phyloP scores from a whole-genome alignment of 148 eudicot genomes.

The Chenopodium formosanum region DNA sequence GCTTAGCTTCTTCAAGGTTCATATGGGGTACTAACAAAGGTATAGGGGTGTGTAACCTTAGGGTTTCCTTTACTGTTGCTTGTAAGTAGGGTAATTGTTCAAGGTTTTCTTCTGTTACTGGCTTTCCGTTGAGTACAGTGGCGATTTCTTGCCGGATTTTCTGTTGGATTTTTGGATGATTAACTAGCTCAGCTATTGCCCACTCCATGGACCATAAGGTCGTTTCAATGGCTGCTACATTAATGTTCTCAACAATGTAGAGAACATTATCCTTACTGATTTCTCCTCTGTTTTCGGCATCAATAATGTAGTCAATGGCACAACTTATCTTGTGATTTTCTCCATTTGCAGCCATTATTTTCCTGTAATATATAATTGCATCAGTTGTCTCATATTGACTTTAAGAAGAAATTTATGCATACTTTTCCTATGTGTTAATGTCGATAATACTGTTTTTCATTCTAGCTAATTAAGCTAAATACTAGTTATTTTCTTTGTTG shows the following conservation, averaged over 20 bases:
- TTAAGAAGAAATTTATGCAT: background rate
- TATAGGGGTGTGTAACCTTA: constrained; percentile 56
- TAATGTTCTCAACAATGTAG: constrained; percentile 80
- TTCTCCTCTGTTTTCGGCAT: constrained; percentile 64
- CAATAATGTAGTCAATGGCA: constrained; percentile 75
- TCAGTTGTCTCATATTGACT: background rate
- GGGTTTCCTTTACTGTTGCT: constrained; percentile 60
- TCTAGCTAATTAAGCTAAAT: background rate
- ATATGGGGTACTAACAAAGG: constrained; percentile 71
- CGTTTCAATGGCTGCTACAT: constrained; percentile 78
- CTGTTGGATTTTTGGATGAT: constrained; percentile 57
- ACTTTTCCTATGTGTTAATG: background rate
- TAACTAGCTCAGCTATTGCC: constrained; percentile 73
- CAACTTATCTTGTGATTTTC: constrained; percentile 44
- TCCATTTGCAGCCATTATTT: constrained; percentile 37
- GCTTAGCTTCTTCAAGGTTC: constrained; percentile 67
- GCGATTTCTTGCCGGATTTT: constrained; percentile 52
- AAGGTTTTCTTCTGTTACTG: constrained; percentile 46
- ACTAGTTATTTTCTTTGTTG: too few species aligned
- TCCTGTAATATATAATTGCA: constrained; percentile 26
- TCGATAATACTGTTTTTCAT: background rate
- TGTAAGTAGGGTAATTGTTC: constrained; percentile 56
- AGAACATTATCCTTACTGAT: constrained; percentile 64
- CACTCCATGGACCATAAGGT: constrained; percentile 80
- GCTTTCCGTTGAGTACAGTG: constrained; percentile 34